Conservation (phyloP, 805 yeast genomes). For the Candida xiaguanensis region DNA sequence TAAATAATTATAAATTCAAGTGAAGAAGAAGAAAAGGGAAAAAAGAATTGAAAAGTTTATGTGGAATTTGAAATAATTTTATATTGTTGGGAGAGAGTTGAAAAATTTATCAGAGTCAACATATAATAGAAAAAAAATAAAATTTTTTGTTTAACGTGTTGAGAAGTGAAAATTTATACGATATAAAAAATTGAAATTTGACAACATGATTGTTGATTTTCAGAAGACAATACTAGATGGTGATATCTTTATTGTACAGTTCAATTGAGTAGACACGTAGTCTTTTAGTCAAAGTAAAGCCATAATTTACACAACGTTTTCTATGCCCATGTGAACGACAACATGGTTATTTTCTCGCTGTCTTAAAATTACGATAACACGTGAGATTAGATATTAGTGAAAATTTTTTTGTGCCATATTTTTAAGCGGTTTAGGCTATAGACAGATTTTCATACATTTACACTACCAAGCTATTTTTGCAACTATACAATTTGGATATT, state of each 20-base stretch:
- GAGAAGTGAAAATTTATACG: conserved; percentile 3
- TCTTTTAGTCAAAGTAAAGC: not conserved
- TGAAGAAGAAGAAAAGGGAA: conserved; percentile 3
- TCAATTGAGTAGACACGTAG: too few species aligned
- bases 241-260: too few species aligned
- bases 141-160: conserved; percentile 1
- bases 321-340: not conserved
- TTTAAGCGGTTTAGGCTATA: not conserved
- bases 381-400: conserved; percentile 4
- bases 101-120: conserved; percentile 3
- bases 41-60: conserved; percentile 1
- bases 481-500: conserved; percentile 31
- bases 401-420: conserved; percentile 1
- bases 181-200: not conserved
- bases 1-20: not conserved
- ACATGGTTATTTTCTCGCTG: not conserved
- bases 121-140: not conserved
- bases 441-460: not conserved
- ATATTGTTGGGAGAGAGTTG: conserved; percentile 1
- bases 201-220: too few species aligned
- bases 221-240: too few species aligned
- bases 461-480: conserved; percentile 42
- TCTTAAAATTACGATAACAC: not conserved
- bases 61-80: not conserved
- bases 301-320: conserved; percentile 1